A percentile compares a stretch with the other conserved stretches of the same genome.
Conservation (phyloP, 164 flowering plant genomes). For the Berberis thunbergii region DNA sequence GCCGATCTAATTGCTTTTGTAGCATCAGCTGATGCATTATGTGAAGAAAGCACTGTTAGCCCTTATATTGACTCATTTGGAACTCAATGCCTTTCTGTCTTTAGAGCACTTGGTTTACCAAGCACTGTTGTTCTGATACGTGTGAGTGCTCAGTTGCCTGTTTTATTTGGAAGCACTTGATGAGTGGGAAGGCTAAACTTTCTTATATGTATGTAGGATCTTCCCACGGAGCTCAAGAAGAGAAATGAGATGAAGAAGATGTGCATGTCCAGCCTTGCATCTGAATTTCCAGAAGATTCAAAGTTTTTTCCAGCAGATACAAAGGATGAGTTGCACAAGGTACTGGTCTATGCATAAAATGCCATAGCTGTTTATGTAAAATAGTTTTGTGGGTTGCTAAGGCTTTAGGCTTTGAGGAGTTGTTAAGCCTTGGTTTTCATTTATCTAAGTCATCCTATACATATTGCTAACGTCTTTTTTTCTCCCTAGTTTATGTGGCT, state of each 20-base stretch:
- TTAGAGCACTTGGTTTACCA: slow-evolving; percentile 85
- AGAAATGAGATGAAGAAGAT: slow-evolving; percentile 60
- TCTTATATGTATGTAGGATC: slow-evolving; percentile 42
- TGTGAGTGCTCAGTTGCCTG: slow-evolving; percentile 32
- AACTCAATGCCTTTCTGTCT: slow-evolving; percentile 75
- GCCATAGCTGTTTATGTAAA: too few species aligned
- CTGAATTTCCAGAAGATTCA: slow-evolving; percentile 90
- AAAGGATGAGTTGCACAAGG: slow-evolving; percentile 92
- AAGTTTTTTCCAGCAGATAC: slow-evolving; percentile 81
- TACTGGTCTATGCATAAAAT: slow-evolving; percentile 7
- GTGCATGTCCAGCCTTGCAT: slow-evolving; percentile 56
- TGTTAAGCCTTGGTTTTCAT: too few species aligned
- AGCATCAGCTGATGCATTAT: slow-evolving; percentile 53
- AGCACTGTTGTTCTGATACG: slow-evolving; percentile 81
- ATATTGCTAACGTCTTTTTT: background rate
- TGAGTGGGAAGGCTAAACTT: background rate
- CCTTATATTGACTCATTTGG: slow-evolving; percentile 80
- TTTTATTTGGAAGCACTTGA: background rate
- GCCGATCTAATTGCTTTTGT: slow-evolving; percentile 96
- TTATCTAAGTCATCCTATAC: too few species aligned
- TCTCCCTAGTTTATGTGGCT: slow-evolving; percentile 67
- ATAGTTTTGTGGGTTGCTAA: too few species aligned
- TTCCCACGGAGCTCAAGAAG: slow-evolving; percentile 54
- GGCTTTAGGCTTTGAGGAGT: too few species aligned
- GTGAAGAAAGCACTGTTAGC: slow-evolving; percentile 30